Base-by-base conservation (phyloP, 306 rosid genomes). In the Rosa persica region DNA sequence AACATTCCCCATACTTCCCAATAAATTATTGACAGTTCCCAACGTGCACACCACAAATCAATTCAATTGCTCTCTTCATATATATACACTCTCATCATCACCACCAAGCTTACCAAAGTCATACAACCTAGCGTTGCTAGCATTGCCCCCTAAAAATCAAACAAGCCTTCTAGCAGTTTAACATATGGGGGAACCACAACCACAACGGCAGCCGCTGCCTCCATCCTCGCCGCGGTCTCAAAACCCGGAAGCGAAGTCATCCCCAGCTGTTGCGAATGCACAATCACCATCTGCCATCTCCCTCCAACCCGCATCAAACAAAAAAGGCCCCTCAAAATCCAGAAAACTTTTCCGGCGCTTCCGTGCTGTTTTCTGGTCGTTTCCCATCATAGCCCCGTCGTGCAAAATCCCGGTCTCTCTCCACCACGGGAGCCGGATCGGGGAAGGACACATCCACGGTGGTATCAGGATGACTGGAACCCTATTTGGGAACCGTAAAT, bases 381-480 rank as follows among this genome's bases (percentile, higher is more conserved):
- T 95, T 8, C 98, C 99, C 0, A 95, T 95, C 78, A 78, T 95
- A 3, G 65, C 83, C 6, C 96, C 98, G 1, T 85, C 92, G 0
- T 93, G 98, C 49, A 88, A 85, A 40, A 84, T 91, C 58, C 90
- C 92, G 0, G 70, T 20, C 1, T 51, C 87, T 0, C 48, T 89
- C 5, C 67, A 17, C 13, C 62, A 20, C 9, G 86, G 87, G 0
- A 77, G 16, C 55, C 85, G 83, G 2, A 9, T 49, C 12, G 48
- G 16, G 5, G 93, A 92, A 6, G 62, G 77, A 16, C 79, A 78
- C 76, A 80, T 89, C 5, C 87, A 88, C 9, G 96, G 96, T 0
- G 97, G 90, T 64, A 83, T 51, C 0, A 83, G 88, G 11, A 87
- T 95, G 74, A 91, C 93, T 0, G 97, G 98, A 57, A 95, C 99